Conservation (phyloP, 345 rosid species). For the Eucalyptus cloeziana region DNA sequence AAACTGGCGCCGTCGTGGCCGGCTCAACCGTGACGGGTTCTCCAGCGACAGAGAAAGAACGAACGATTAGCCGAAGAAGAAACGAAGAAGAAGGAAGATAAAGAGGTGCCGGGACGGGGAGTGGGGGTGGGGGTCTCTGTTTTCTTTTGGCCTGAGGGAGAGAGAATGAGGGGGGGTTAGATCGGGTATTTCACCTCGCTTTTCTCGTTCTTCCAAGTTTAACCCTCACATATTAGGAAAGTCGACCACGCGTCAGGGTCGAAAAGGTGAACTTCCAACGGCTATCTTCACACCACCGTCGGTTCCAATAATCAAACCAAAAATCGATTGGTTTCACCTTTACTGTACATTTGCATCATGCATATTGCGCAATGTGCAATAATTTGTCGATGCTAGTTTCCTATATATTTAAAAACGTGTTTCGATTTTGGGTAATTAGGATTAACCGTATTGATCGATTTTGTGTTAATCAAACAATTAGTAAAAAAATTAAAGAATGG, state of each 20-base stretch:
- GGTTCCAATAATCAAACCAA: not conserved
- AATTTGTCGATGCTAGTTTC: not conserved
- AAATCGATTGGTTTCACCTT: not conserved
- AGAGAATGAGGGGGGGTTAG: not conserved
- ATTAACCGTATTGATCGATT: accelerated
- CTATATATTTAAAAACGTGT: not conserved
- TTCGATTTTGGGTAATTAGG: not conserved
- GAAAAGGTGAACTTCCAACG: not conserved
- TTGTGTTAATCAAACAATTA: not conserved
- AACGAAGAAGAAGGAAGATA: not conserved
- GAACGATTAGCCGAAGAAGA: not conserved
- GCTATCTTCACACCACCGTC: not conserved
- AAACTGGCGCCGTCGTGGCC: not conserved
- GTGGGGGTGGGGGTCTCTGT: not conserved
- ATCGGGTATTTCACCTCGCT: not conserved
- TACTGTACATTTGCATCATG: not conserved
- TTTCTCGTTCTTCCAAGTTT: not conserved
- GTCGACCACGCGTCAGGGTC: not conserved
- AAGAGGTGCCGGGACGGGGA: not conserved
- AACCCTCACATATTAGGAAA: not conserved
- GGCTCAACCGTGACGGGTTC: not conserved
- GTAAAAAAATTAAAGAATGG: not conserved
- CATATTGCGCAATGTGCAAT: not conserved
- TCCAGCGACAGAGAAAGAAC: not conserved
- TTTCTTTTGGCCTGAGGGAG: not conserved